These are phyloP conservation scores for Candida glucosophila DNA, from an alignment of 1,139 yeast genomes.

Conservation along the genomic window DNA sequence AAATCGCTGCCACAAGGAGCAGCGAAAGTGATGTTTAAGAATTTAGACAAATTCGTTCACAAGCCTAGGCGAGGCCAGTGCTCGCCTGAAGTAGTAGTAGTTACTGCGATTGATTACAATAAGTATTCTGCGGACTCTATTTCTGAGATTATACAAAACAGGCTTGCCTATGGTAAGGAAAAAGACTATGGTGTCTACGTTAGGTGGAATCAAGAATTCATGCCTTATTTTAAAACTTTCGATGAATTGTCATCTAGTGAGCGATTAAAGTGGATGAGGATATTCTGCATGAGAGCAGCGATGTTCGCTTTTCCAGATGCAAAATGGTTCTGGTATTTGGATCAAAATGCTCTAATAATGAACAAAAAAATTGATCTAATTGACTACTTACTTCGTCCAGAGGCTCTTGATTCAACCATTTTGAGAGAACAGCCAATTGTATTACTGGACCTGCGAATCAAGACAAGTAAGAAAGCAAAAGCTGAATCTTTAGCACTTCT, in stretches of 20 bases:
- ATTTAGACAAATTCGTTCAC: slow-evolving; percentile 56
- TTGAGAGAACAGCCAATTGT: slow-evolving; percentile 60
- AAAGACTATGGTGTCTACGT: slow-evolving; percentile 73
- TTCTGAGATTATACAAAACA: slow-evolving; percentile 63
- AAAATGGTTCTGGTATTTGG: slow-evolving; percentile 78
- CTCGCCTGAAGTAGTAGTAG: slow-evolving; percentile 65
- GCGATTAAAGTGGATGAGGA: slow-evolving; percentile 49
- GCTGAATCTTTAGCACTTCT: slow-evolving; percentile 49
- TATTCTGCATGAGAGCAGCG: slow-evolving; percentile 64
- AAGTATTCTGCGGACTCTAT: slow-evolving; percentile 53
- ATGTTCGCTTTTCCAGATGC: slow-evolving; percentile 81
- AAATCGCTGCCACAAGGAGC: slow-evolving; percentile 25
- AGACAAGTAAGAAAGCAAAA: slow-evolving; percentile 55
- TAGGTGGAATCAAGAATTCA: slow-evolving; percentile 76
- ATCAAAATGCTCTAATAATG: slow-evolving; percentile 67
- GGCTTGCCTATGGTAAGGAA: slow-evolving; percentile 70
- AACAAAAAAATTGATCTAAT: slow-evolving; percentile 49
- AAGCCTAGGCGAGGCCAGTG: slow-evolving; percentile 29
- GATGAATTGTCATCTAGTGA: slow-evolving; percentile 25
- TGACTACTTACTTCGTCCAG: slow-evolving; percentile 48
- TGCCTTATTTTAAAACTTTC: slow-evolving; percentile 44
- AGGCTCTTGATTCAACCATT: slow-evolving; percentile 49
- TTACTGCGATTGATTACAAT: slow-evolving; percentile 74
- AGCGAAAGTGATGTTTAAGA: slow-evolving; percentile 52
- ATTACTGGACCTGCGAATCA: slow-evolving; percentile 60